These are phyloP conservation scores for Fusarium palustre DNA, from an alignment of 2,329 filamentous ascomycete species.

Conservation along the genomic window DNA sequence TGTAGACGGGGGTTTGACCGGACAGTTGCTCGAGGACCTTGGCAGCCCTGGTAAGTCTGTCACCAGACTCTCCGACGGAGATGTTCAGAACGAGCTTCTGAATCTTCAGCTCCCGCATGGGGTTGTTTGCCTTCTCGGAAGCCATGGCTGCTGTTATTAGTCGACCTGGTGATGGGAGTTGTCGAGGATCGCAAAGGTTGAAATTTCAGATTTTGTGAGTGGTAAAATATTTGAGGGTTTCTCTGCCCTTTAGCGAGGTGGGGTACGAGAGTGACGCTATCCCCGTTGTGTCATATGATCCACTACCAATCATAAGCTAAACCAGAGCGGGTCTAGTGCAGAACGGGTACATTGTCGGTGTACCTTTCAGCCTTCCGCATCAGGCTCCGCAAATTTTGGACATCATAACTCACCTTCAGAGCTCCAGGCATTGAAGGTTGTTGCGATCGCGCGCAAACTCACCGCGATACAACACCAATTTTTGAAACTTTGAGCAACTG, in stretches of 20 bases:
- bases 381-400: conserved; percentile 61
- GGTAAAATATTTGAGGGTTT: conserved; percentile 57
- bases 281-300: accelerated
- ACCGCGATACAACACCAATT: conserved; percentile 56
- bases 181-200: conserved; percentile 49
- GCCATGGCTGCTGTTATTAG: conserved; percentile 57
- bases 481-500: conserved; percentile 56
- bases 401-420: conserved; percentile 56
- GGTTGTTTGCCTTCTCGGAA: conserved; percentile 92
- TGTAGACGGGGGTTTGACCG: conserved; percentile 99
- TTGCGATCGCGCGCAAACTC: conserved; percentile 55
- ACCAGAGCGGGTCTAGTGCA: conserved; percentile 50
- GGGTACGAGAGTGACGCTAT: not conserved
- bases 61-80: conserved; percentile 99
- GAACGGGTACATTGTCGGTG: conserved; percentile 48
- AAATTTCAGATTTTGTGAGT: conserved; percentile 52
- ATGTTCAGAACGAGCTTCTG: conserved; percentile 99
- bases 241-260: conserved; percentile 53
- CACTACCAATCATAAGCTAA: too few relatives aligned
- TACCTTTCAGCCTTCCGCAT: conserved; percentile 55
- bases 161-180: conserved; percentile 53
- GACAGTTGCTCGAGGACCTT: conserved; percentile 99
- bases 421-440: conserved; percentile 59
- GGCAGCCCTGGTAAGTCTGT: conserved; percentile 99
- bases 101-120: conserved; percentile 99